These are phyloP conservation scores for Yarrowia deformans DNA, from an alignment of 805 yeast species.

Conservation along the genomic window DNA sequence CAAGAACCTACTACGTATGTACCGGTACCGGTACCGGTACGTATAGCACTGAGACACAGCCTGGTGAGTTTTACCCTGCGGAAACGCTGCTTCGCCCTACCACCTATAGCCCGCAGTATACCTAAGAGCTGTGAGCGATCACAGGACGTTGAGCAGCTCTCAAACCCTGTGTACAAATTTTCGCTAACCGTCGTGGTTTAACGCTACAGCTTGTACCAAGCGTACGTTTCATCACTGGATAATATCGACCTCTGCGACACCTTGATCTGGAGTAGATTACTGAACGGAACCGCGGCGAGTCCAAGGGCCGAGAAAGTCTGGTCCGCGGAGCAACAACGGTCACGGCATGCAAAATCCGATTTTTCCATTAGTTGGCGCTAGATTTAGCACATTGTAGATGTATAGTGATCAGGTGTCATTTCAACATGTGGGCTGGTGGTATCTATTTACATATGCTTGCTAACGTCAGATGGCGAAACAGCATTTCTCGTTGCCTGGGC, in stretches of 20 bases:
- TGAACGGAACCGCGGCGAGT: neutral
- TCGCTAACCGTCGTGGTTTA: neutral
- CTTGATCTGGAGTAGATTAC: constrained; percentile 24
- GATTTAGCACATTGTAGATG: neutral
- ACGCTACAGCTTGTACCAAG: no score
- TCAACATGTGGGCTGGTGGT: no score
- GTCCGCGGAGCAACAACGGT: constrained; percentile 4
- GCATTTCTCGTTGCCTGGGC: no score
- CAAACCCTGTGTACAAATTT: constrained; percentile 3
- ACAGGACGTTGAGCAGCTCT: constrained; percentile 3
- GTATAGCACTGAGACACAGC: no score
- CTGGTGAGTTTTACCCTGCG: constrained; percentile 17
- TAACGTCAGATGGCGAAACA: no score
- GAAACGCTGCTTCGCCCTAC: constrained; percentile 10
- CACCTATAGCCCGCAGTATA: constrained; percentile 3
- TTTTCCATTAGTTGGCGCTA: neutral
- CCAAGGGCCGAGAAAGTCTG: neutral
- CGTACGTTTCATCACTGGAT: constrained; percentile 25
- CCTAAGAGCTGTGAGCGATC: neutral
- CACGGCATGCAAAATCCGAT: neutral
- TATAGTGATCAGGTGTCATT: no score
- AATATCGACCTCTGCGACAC: neutral
- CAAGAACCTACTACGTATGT: no score
- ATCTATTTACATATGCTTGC: no score
- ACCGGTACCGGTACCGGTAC: no score